These are phyloP conservation scores for Phyllosticta paracitricarpa DNA, from an alignment of 2,329 filamentous ascomycete genomes.

Conservation along the genomic window DNA sequence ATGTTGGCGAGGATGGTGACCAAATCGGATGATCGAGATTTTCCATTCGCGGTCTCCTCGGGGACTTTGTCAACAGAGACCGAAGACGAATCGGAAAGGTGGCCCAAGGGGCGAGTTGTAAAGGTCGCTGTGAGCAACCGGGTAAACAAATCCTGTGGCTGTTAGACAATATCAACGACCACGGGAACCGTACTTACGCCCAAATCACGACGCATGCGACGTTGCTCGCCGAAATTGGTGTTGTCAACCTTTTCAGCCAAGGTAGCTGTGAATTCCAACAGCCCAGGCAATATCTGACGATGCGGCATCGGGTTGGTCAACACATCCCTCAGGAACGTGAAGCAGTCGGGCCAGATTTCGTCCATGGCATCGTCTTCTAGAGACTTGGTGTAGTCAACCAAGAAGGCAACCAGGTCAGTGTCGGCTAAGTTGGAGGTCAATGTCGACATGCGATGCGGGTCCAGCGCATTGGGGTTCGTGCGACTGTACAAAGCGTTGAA, in stretches of 20 bases:
- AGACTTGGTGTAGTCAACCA: conserved; percentile 81
- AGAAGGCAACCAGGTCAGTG: conserved; percentile 73
- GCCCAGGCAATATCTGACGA: conserved; percentile 72
- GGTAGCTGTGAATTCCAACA: conserved; percentile 82
- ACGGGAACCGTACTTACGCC: conserved; percentile 50
- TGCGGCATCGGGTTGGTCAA: conserved; percentile 91
- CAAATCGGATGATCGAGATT: conserved; percentile 45
- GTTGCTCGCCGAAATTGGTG: conserved; percentile 91
- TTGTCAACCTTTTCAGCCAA: conserved; percentile 95
- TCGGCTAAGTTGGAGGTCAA: conserved; percentile 78
- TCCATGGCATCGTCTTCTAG: conserved; percentile 96
- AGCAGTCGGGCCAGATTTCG: conserved; percentile 94
- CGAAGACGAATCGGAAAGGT: conserved; percentile 41
- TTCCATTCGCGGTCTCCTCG: conserved; percentile 20
- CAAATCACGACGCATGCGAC: conserved; percentile 81
- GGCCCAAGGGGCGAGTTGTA: conserved; percentile 72
- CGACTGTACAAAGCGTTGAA: conserved; percentile 96
- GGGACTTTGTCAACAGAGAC: conserved; percentile 26
- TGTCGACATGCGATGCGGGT: conserved; percentile 72
- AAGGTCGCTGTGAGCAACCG: conserved; percentile 87
- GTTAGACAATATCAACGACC: conserved; percentile 14
- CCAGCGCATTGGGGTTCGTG: conserved; percentile 72
- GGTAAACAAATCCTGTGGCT: conserved; percentile 70
- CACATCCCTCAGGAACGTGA: conserved; percentile 79
- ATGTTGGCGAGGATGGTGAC: conserved; percentile 69